phyloP scores from a whole-genome alignment of 768 basidiomycete genomes.

The Rhodosporidiobolus sp. region DNA sequence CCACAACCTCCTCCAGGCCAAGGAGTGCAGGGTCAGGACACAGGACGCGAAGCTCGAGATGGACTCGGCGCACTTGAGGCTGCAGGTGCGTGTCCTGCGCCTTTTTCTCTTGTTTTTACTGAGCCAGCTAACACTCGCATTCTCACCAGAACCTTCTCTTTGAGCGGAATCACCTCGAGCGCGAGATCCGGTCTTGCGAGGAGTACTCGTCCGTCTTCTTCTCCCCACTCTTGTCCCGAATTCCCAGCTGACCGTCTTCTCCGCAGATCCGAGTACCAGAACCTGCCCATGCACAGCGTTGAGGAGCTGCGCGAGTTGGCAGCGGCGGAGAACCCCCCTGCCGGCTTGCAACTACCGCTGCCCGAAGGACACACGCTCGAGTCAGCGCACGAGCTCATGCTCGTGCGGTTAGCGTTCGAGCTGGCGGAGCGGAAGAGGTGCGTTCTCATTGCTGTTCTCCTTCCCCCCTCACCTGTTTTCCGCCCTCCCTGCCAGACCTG shows the following conservation, averaged over 20 bases:
- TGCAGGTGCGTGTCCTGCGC: constrained; percentile 25
- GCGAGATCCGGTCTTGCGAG: constrained; percentile 87
- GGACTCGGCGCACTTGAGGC: constrained; percentile 74
- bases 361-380: constrained; percentile 42
- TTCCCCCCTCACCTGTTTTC: background rate
- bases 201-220: constrained; percentile 55
- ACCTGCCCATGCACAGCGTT: constrained; percentile 68
- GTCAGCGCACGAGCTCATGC: constrained; percentile 78
- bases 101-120: too few species aligned
- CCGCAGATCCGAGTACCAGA: constrained; percentile 78
- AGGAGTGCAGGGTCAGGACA: constrained; percentile 64
- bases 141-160: constrained; percentile 71
- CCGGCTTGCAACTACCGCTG: constrained; percentile 62
- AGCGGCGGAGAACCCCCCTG: constrained; percentile 48
- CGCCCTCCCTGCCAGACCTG: background rate
- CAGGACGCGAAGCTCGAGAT: constrained; percentile 75
- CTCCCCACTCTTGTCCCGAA: background rate
- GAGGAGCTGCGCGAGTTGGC: constrained; percentile 69
- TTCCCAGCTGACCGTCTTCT: background rate
- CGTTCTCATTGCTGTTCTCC: constrained; percentile 30
- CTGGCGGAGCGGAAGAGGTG: constrained; percentile 83
- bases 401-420: constrained; percentile 81
- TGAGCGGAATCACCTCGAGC: constrained; percentile 82
- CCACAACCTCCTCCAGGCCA: constrained; percentile 66
- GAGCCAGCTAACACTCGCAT: background rate